Percentiles rank a stretch among this genome's conserved stretches.
Conservation (phyloP, 371 early-diverging fungal genomes). For the Dinochytrium kinnereticum region DNA sequence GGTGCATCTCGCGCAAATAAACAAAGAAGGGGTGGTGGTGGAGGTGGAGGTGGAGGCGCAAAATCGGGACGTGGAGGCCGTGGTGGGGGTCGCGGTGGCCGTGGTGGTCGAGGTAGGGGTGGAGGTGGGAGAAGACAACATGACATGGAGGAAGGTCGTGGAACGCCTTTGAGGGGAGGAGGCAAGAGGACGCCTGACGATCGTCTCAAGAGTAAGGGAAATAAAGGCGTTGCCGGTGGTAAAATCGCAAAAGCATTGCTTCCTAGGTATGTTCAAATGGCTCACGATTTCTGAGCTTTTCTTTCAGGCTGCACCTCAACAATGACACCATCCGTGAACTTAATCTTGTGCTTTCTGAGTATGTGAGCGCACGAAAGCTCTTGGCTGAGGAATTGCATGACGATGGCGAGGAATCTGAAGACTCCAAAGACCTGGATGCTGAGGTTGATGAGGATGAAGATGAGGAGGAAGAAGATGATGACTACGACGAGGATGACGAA, state of each 20-base stretch:
- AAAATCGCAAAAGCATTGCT: background rate
- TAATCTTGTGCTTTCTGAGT: slow-evolving; percentile 21
- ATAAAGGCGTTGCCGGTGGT: background rate
- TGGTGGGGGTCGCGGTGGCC: slow-evolving; percentile 12
- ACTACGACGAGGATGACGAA: slow-evolving; percentile 19
- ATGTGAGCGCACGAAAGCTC: slow-evolving; percentile 19
- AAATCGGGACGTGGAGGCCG: slow-evolving; percentile 20
- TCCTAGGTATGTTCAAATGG: slow-evolving; percentile 3
- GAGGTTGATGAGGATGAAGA: slow-evolving; percentile 19
- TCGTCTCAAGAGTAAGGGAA: background rate
- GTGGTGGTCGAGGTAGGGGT: slow-evolving; percentile 15
- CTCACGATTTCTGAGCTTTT: background rate
- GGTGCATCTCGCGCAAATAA: slow-evolving; percentile 21
- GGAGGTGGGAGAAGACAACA: slow-evolving; percentile 26
- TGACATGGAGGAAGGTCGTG: background rate
- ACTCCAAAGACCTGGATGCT: slow-evolving; percentile 15
- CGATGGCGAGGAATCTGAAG: slow-evolving; percentile 22
- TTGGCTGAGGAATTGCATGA: slow-evolving; percentile 10
- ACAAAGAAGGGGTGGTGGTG: slow-evolving; percentile 20
- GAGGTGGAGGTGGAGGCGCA: slow-evolving; percentile 5
- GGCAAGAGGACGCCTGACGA: background rate
- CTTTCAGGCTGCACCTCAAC: slow-evolving; percentile 19
- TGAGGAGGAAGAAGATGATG: slow-evolving; percentile 28
- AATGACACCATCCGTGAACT: slow-evolving; percentile 16
- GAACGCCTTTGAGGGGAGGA: background rate